Percentiles rank a stretch among this genome's conserved stretches.
phyloP scores from a whole-genome alignment of 1,284 basidiomycete genomes.

The Ganoderma multipileum region DNA sequence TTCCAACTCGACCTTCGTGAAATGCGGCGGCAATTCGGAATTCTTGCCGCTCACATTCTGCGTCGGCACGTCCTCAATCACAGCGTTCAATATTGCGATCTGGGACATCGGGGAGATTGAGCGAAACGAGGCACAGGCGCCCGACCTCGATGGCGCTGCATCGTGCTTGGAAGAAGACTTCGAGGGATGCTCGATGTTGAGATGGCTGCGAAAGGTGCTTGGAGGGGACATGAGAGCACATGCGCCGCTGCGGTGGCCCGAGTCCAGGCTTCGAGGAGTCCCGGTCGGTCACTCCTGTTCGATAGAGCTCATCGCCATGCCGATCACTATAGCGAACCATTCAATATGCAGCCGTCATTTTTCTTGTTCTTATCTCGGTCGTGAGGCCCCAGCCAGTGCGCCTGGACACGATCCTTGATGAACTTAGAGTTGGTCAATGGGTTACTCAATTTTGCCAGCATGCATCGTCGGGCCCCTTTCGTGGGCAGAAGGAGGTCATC shows the following conservation, averaged over 20 bases:
- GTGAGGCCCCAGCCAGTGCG: background rate
- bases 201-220: background rate
- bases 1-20: background rate
- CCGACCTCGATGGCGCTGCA: too few species aligned
- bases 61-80: too few species aligned
- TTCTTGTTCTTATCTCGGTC: background rate
- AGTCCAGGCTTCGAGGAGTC: background rate
- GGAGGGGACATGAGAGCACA: background rate
- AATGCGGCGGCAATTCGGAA: background rate
- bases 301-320: constrained; percentile 2
- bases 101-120: background rate
- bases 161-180: background rate
- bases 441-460: background rate
- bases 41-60: background rate
- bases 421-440: background rate
- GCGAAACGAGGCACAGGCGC: background rate
- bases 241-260: background rate
- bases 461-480: background rate
- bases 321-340: background rate
- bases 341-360: background rate
- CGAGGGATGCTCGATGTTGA: background rate
- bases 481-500: background rate
- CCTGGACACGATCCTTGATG: background rate
- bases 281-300: background rate
- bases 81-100: too few species aligned